These are phyloP conservation scores for Decorospora gaudefroyi DNA, from an alignment of 2,329 filamentous ascomycete genomes.

Conservation along the genomic window DNA sequence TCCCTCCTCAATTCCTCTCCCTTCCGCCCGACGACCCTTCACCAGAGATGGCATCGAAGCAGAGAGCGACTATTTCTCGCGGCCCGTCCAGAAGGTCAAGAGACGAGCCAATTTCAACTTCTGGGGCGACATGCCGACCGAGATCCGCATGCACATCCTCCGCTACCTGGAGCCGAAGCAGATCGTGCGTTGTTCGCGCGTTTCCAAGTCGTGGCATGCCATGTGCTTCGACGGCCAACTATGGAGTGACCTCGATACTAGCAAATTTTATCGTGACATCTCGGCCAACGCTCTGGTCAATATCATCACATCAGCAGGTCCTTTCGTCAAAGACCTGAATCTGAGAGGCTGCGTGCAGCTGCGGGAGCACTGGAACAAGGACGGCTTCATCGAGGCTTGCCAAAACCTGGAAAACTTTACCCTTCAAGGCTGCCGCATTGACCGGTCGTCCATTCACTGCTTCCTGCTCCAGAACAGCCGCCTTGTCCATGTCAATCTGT, in stretches of 20 bases:
- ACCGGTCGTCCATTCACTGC: constrained; percentile 76
- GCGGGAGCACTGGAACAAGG: constrained; percentile 75
- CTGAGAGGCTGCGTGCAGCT: constrained; percentile 89
- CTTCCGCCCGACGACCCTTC: constrained; percentile 62
- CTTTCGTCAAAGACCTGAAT: constrained; percentile 89
- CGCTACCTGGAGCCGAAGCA: constrained; percentile 77
- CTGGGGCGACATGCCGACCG: constrained; percentile 79
- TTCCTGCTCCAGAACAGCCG: constrained; percentile 76
- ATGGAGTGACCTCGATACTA: constrained; percentile 81
- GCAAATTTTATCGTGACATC: constrained; percentile 85
- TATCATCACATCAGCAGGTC: constrained; percentile 82
- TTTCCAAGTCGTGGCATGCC: constrained; percentile 76
- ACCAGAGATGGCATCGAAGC: constrained; percentile 50
- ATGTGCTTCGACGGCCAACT: constrained; percentile 94
- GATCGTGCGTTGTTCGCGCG: constrained; percentile 74
- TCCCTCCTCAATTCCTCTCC: constrained; percentile 64
- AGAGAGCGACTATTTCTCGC: constrained; percentile 55
- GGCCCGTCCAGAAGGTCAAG: constrained; percentile 42
- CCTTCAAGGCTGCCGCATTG: constrained; percentile 86
- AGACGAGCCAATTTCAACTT: constrained; percentile 62
- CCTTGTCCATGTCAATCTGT: constrained; percentile 83
- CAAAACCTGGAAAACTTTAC: constrained; percentile 85
- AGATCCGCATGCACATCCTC: constrained; percentile 79
- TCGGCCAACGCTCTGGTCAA: constrained; percentile 80
- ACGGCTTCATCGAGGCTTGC: constrained; percentile 81